Percentiles rank a stretch among this genome's conserved stretches.
Evolutionary conservation across 495 filamentous ascomycete genomes (phyloP).

Genomic region (Penicillium subrubescens): DNA sequence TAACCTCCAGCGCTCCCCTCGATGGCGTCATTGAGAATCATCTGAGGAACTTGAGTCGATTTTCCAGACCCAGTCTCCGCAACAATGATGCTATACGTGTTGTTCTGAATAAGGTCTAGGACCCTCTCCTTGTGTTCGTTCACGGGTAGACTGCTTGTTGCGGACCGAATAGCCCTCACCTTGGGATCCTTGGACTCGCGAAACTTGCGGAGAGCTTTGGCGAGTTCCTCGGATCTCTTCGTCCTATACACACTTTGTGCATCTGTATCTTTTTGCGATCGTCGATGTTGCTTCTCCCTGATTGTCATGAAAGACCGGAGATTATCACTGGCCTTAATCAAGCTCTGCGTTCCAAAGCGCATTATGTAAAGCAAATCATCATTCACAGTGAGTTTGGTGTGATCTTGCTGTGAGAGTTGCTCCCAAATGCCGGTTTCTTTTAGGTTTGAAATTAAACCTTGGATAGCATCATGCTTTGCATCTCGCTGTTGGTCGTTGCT

Average conservation of each 20-base stretch:
- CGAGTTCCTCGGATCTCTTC: slow-evolving; percentile 8
- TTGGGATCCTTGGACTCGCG: slow-evolving; percentile 6
- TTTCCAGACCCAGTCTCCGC: slow-evolving; percentile 63
- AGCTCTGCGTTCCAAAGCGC: neutral
- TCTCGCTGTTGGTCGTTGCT: neutral
- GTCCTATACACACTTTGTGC: neutral
- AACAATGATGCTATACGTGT: slow-evolving; percentile 55
- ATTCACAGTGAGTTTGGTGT: slow-evolving; percentile 3
- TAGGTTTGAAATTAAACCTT: slow-evolving; percentile 1
- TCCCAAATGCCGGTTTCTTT: slow-evolving; percentile 9
- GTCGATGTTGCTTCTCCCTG: neutral
- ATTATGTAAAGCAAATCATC: slow-evolving; percentile 18
- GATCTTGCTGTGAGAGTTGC: neutral
- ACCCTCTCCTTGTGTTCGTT: slow-evolving; percentile 45
- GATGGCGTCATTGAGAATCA: slow-evolving; percentile 57
- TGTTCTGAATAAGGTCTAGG: slow-evolving; percentile 49
- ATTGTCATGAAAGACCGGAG: neutral
- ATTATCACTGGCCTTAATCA: neutral
- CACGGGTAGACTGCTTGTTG: slow-evolving; percentile 46
- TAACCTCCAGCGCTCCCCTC: slow-evolving; percentile 10
- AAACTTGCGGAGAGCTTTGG: slow-evolving; percentile 1
- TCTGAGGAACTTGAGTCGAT: slow-evolving; percentile 64
- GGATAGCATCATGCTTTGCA: slow-evolving; percentile 2
- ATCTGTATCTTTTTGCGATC: neutral
- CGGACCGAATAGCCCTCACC: slow-evolving; percentile 6